Evolutionary conservation across 495 filamentous ascomycete genomes (phyloP).

Genomic region (Aspergillus biplanus): DNA sequence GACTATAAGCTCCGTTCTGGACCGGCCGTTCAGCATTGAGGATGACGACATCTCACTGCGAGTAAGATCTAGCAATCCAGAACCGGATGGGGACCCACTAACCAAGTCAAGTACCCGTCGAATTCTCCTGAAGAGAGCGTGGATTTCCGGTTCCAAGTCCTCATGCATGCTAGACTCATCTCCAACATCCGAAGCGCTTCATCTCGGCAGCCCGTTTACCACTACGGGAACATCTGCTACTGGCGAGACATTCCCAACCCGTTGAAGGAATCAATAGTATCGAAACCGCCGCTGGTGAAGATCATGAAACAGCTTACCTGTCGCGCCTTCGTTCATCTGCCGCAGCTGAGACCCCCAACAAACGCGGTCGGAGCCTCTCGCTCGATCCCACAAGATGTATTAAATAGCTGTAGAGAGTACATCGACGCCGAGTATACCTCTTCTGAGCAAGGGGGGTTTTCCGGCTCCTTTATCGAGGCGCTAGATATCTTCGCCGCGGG

Average conservation of each 20-base stretch:
- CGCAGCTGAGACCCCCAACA: not conserved
- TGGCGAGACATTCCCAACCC: slow-evolving; percentile 24
- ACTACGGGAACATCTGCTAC: slow-evolving; percentile 31
- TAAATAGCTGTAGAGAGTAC: not conserved
- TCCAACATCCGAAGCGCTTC: slow-evolving; percentile 22
- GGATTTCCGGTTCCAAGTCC: slow-evolving; percentile 15
- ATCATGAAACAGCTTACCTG: slow-evolving; percentile 22
- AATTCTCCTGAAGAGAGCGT: not conserved
- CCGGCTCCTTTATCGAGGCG: slow-evolving; percentile 27
- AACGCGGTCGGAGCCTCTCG: not conserved
- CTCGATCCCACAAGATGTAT: not conserved
- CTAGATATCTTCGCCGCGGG: slow-evolving; percentile 33
- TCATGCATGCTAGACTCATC: slow-evolving; percentile 30
- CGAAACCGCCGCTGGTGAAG: not conserved
- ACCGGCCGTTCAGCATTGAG: slow-evolving; percentile 33
- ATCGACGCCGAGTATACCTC: not conserved
- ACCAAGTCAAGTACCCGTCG: not conserved
- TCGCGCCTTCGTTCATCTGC: slow-evolving; percentile 21
- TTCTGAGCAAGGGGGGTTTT: slow-evolving; percentile 17
- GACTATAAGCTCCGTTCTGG: slow-evolving; percentile 29
- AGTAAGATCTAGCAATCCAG: slow-evolving; percentile 14
- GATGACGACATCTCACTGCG: slow-evolving; percentile 32
- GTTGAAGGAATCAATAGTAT: not conserved
- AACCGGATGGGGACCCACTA: not conserved
- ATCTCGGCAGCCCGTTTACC: slow-evolving; percentile 18